Percentiles rank a stretch among this genome's conserved stretches.
Evolutionary conservation across 495 filamentous ascomycete genomes (phyloP).

Genomic region (Neurospora discreta): DNA sequence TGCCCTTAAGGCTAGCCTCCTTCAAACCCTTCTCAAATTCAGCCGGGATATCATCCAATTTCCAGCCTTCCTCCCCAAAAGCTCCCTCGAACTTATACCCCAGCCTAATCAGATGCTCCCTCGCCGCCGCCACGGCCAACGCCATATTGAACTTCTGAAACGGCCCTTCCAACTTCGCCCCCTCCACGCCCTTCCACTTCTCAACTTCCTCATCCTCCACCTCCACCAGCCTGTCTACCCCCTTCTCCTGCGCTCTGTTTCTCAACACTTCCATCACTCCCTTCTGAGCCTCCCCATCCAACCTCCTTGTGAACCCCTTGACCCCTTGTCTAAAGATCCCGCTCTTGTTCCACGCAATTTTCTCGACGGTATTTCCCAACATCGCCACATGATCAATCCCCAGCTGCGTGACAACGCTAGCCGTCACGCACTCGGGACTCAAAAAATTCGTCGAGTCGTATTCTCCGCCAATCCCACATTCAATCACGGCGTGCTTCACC

Average conservation of each 20-base stretch:
- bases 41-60: conserved; percentile 13
- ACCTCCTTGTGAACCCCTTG: conserved; percentile 26
- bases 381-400: conserved; percentile 40
- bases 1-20: conserved; percentile 53
- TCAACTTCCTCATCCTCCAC: conserved; percentile 23
- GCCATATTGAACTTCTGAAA: conserved; percentile 38
- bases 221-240: conserved; percentile 18
- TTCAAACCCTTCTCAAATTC: conserved; percentile 59
- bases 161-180: conserved; percentile 22
- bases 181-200: conserved; percentile 25
- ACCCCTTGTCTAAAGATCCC: conserved; percentile 36
- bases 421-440: conserved; percentile 19
- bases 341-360: conserved; percentile 45
- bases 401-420: conserved; percentile 32
- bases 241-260: conserved; percentile 27
- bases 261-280: conserved; percentile 29
- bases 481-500: conserved; percentile 31
- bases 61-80: conserved; percentile 8
- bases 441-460: conserved; percentile 41
- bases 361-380: conserved; percentile 34
- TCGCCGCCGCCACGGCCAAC: conserved; percentile 28
- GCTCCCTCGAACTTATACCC: conserved; percentile 10
- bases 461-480: conserved; percentile 42
- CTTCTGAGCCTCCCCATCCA: background rate
- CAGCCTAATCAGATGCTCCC: conserved; percentile 22